Evolutionary conservation across 2,329 filamentous ascomycete species (phyloP), one percentile per base, ranked within the genome.

Genomic region (Ceratocystis alfenasii): DNA sequence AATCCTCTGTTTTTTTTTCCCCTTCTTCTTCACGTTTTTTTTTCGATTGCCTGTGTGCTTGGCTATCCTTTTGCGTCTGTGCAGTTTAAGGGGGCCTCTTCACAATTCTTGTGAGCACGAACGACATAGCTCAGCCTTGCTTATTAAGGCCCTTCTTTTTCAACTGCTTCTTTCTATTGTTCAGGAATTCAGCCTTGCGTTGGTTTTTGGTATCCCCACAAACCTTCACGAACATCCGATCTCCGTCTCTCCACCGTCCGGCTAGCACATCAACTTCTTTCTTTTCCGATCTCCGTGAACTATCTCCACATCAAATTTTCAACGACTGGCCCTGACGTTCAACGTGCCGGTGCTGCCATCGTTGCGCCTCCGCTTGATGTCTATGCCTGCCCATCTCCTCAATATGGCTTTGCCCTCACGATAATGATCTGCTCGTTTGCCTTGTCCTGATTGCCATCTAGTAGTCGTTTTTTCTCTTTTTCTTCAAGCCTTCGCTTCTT

Each of bases 401-500:
- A 66, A 63, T 36, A 66, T 66, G 65, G 65, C 60, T 63, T 59
- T 63, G 50, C 48, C 65, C 60, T 66, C 48, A 66, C 61, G 65
- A 66, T 66, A 66, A 66, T 63, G 60, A 59, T 44, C 61, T 63
- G 20, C 60, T 44, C 33, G 41, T 60, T 63, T 57, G n/a, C 25
- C 46, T 67, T 64, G 25, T 50, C 55, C 36, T 33, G 50, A 63
- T 61, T 30, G 60, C 45, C n/a, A 60, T 61, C 60, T 69, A 50
- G 66, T 68, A 70, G 71, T 60, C 65, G 65, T 67, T 67, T 50
- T 69, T 69, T 20, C 57, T 70, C 69, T 66, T 68, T 68, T 67
- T 69, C 62, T 61, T n/a, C 25, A 45, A 8, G 50, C 20, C 61
- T 22, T 60, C n/a, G 28, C n/a, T 22, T 65, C 12, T n/a, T 30